Base-by-base conservation (phyloP, 2,329 filamentous ascomycete genomes). In the Aspergillus japonicus region DNA sequence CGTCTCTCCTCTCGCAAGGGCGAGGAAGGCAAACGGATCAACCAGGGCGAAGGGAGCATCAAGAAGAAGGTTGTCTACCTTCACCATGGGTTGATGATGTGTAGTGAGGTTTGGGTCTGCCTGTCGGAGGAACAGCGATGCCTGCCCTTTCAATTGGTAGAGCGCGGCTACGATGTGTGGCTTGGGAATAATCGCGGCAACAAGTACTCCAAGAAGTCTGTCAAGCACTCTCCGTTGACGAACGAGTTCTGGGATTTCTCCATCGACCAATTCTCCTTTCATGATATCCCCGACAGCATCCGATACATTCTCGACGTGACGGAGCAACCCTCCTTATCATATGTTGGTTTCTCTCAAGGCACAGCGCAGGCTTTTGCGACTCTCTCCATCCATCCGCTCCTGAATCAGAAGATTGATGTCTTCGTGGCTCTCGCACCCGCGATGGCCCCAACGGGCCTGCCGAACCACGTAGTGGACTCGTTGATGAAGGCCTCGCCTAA, bases 41-140 rank as follows among this genome's bases (percentile, higher is more conserved):
- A 97, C 72, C 80, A 82, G 54, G 80, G 82, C 0, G 82, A 83
- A 1, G 82, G 83, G 39, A 88, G 88, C 69, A 68, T 90, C 29
- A 84, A 84, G 76, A 97, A 97, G 80, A 90, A 88, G 67, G 91
- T 98, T 52, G 88, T 95, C 6, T 99, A 98, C 74, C 81, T 99
- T 64, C 95, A 99, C 71, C 95, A 99, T 76, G 95, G 94, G 8
- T 83, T 99, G 59, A 85, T 99, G 71, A 99, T 99, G 95, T 98
- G 97, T 77, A 96, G 92, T 68, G 95, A 99, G 76, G 94, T 99
- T 35, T 99, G 95, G 95, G 91, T 98, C 8, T 96, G 92, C 71
- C 79, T 94, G 72, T 96, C 94, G 0, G 91, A 97, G 66, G 87
- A 89, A 67, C 85, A 96, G 75, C 85, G 93, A 67, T 94, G 90